Evolutionary conservation across 1,284 basidiomycete genomes (phyloP).

Genomic region (Naganishia albida): DNA sequence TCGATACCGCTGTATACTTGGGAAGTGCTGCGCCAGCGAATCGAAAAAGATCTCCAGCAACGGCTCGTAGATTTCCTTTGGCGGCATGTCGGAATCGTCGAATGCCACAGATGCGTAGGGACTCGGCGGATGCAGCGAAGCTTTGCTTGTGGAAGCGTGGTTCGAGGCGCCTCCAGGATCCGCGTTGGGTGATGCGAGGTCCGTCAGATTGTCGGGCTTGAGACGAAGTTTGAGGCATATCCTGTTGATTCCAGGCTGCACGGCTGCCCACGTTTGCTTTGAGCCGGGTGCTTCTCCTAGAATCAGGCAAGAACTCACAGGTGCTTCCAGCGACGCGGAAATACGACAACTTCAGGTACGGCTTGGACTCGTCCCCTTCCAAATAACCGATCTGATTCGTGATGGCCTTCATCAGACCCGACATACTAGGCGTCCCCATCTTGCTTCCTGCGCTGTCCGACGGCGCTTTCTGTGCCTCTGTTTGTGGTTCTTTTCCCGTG

Average conservation of each 20-base stretch:
- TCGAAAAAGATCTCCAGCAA: slow-evolving; percentile 53
- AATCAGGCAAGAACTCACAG: slow-evolving; percentile 35
- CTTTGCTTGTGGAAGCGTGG: not conserved
- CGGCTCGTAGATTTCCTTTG: slow-evolving; percentile 49
- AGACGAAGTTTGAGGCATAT: slow-evolving; percentile 55
- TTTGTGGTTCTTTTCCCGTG: not conserved
- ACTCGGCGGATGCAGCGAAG: slow-evolving; percentile 35
- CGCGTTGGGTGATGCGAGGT: slow-evolving; percentile 38
- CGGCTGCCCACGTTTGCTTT: slow-evolving; percentile 33
- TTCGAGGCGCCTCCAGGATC: not conserved
- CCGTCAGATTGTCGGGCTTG: slow-evolving; percentile 39
- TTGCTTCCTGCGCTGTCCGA: not conserved
- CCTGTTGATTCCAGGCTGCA: slow-evolving; percentile 55
- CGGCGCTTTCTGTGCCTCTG: not conserved
- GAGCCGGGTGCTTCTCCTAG: slow-evolving; percentile 3
- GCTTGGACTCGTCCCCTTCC: slow-evolving; percentile 51
- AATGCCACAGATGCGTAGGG: slow-evolving; percentile 38
- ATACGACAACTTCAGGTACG: slow-evolving; percentile 54
- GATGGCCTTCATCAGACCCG: slow-evolving; percentile 47
- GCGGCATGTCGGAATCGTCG: slow-evolving; percentile 51
- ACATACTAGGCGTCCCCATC: slow-evolving; percentile 16
- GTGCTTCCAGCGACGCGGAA: slow-evolving; percentile 55
- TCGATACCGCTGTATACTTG: slow-evolving; percentile 48
- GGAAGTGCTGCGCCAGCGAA: slow-evolving; percentile 53
- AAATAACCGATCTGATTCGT: slow-evolving; percentile 54